Base-by-base conservation (phyloP, 495 filamentous ascomycete species). In the Astrothelium macrocarpum region DNA sequence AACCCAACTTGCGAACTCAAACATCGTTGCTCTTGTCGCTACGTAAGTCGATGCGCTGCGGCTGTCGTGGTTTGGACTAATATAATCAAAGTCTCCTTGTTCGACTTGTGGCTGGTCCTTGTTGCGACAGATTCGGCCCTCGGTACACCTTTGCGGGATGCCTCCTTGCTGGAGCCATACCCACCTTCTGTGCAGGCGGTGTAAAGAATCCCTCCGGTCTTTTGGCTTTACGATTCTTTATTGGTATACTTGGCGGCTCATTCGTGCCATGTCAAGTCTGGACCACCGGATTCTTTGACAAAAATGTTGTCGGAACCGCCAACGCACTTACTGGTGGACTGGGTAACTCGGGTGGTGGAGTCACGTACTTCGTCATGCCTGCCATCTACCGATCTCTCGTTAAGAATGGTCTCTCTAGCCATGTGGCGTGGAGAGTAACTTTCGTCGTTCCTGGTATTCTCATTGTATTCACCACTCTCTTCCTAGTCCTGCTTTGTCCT, bases 201-300 rank as follows among this genome's bases (percentile, higher is more conserved):
- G 84, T 95, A 39, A 84, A 81, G 46, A 84, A 79, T 59, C 85
- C 86, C 0, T 74, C 78, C 0, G 89, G 92, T 0, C 81, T 97
- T 28, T 84, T 91, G 60, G 80, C 86, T 16, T 78, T 92, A 60
- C 86, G 93, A 34, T 96, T 97, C 78, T 97, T 97, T 76, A 82
- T 97, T 61, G 93, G 93, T 39, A 95, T 97, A 62, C 81, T 97
- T 1, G 93, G 93, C 32, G 93, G 88, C 0, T 83, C 83, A 4
- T 97, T 97, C 66, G 92, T 97, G 2, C 93, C 93, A 1, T 97
- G 93, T 73, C 93, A 96, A 68, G 93, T 97, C 9, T 97, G 93
- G 92, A 89, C 87, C 32, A 96, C 93, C 0, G 91, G 88, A 1
- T 97, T 70, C 59, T 68, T 62, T 53, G 93, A 97, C 78, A 96